A percentile compares a stretch with the other conserved stretches of the same genome.
phyloP scores from a whole-genome alignment of 345 rosid species.

The Rhizophora apiculata region DNA sequence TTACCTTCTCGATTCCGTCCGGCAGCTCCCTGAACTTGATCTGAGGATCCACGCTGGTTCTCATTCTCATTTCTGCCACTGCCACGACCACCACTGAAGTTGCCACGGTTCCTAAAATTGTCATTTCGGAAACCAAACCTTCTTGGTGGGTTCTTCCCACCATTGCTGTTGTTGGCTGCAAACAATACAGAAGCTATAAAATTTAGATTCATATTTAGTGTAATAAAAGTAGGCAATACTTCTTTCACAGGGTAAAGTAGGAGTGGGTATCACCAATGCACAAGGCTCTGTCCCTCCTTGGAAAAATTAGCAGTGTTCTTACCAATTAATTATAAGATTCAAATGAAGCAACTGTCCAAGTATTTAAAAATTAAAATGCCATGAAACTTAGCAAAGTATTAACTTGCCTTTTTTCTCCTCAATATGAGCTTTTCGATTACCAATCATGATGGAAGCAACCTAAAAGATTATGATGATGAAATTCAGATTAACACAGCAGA shows the following conservation, averaged over 20 bases:
- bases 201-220: not conserved
- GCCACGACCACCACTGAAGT: constrained; percentile 12
- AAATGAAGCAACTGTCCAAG: not conserved
- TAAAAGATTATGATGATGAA: constrained; percentile 19
- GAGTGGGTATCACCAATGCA: no score
- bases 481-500: not conserved
- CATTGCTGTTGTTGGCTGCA: constrained; percentile 20
- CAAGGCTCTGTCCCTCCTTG: no score
- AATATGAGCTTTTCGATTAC: constrained; percentile 59
- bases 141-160: constrained; percentile 13
- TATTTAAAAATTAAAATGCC: not conserved
- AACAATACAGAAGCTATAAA: not conserved
- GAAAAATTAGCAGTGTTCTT: not conserved
- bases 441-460: constrained; percentile 51
- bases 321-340: not conserved
- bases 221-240: not conserved
- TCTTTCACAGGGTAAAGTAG: not conserved
- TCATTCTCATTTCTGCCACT: constrained; percentile 19
- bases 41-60: constrained; percentile 17
- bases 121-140: constrained; percentile 13
- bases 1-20: constrained; percentile 19
- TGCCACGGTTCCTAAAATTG: no score
- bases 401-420: constrained; percentile 73
- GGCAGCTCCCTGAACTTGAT: constrained; percentile 2
- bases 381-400: not conserved